These are phyloP conservation scores for Cerioporus squamosus DNA, from an alignment of 1,284 basidiomycete species.

Conservation along the genomic window DNA sequence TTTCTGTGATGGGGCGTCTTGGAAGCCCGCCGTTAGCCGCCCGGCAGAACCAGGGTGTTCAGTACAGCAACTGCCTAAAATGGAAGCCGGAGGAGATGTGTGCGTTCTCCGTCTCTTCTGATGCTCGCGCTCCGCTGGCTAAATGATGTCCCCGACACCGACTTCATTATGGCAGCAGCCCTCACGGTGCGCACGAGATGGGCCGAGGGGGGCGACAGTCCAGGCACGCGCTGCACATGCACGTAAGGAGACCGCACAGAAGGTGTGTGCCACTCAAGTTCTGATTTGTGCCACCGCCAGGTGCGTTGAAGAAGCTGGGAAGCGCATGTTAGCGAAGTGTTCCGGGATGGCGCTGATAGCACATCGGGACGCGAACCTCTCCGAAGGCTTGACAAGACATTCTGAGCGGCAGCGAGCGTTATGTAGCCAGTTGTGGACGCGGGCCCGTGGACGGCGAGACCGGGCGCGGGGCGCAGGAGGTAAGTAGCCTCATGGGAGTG, in stretches of 20 bases:
- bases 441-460: no score
- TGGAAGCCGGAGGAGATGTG: conserved; percentile 13
- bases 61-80: conserved; percentile 11
- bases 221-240: neutral
- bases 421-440: no score
- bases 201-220: neutral
- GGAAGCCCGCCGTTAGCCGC: conserved; percentile 9
- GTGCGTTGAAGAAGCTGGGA: neutral
- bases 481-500: conserved; percentile 24
- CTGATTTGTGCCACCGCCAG: conserved; percentile 8
- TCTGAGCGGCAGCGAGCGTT: no score
- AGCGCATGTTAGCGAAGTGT: neutral
- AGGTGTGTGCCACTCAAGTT: conserved; percentile 9
- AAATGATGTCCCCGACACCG: neutral
- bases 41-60: conserved; percentile 14
- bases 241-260: neutral
- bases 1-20: conserved; percentile 14
- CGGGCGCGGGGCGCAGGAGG: neutral
- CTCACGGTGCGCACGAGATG: neutral
- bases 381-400: no score
- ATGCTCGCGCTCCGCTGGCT: neutral
- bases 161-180: conserved; percentile 13
- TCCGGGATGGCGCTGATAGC: neutral
- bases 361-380: no score
- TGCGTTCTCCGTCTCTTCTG: conserved; percentile 12